These are phyloP conservation scores for Mycena indigotica DNA, from an alignment of 768 basidiomycete species.

Conservation along the genomic window DNA sequence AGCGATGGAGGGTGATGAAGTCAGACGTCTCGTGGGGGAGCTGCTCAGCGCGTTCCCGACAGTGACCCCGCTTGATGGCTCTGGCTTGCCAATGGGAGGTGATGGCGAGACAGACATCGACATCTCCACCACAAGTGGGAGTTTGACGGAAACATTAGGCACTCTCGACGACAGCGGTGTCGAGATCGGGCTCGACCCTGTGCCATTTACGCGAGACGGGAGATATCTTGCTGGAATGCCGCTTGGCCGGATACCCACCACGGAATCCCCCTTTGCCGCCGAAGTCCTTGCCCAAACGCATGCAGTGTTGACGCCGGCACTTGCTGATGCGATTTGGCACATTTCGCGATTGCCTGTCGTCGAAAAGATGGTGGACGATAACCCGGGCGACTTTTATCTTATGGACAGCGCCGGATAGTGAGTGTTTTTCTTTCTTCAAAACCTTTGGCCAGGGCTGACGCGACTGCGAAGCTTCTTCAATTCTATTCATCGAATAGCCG, in stretches of 20 bases:
- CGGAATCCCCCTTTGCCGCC: background rate
- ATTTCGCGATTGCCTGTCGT: slow-evolving; percentile 53
- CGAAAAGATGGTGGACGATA: slow-evolving; percentile 26
- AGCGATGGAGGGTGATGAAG: slow-evolving; percentile 39
- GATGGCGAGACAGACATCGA: slow-evolving; percentile 3
- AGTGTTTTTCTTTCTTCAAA: slow-evolving; percentile 19
- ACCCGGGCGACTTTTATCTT: slow-evolving; percentile 66
- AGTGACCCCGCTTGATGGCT: background rate
- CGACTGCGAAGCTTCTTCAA: slow-evolving; percentile 78
- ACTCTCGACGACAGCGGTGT: background rate
- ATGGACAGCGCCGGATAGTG: slow-evolving; percentile 55
- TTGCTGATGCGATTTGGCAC: slow-evolving; percentile 51
- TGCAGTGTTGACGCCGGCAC: slow-evolving; percentile 40
- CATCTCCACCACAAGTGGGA: background rate
- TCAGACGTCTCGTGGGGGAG: background rate
- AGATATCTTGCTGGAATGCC: background rate
- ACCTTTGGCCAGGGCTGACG: background rate
- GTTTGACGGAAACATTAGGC: background rate
- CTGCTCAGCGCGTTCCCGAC: slow-evolving; percentile 14
- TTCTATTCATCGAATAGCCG: slow-evolving; percentile 78
- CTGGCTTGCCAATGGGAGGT: no score
- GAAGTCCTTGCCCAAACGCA: slow-evolving; percentile 45
- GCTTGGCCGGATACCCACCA: background rate
- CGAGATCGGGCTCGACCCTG: slow-evolving; percentile 14
- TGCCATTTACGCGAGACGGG: slow-evolving; percentile 10